phyloP scores from a whole-genome alignment of 345 rosid species.

The Capsella bursapastoris region DNA sequence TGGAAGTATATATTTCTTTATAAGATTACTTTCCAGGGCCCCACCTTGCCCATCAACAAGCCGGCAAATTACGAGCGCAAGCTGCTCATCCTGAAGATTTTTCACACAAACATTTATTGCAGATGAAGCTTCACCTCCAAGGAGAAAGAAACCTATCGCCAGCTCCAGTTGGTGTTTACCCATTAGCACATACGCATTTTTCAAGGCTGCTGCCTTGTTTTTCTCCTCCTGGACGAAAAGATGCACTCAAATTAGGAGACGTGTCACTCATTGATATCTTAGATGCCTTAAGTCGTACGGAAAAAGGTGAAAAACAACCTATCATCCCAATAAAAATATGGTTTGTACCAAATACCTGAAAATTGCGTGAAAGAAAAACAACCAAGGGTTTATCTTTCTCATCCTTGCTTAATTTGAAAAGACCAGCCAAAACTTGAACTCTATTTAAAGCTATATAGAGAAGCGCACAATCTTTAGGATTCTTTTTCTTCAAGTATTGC shows the following conservation, averaged over 20 bases:
- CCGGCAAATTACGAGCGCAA: slow-evolving; percentile 84
- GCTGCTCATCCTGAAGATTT: slow-evolving; percentile 93
- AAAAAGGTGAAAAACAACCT: slow-evolving; percentile 20
- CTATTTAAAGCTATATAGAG: slow-evolving; percentile 83
- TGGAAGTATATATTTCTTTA: slow-evolving; percentile 73
- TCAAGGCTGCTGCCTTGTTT: slow-evolving; percentile 88
- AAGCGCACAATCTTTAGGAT: slow-evolving; percentile 92
- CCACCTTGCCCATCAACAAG: slow-evolving; percentile 85
- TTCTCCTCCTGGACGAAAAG: slow-evolving; percentile 71
- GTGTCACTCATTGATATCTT: slow-evolving; percentile 19
- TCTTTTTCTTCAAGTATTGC: slow-evolving; percentile 77
- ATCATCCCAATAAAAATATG: slow-evolving; percentile 30
- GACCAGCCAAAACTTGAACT: slow-evolving; percentile 93
- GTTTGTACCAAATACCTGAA: slow-evolving; percentile 65
- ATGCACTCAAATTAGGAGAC: slow-evolving; percentile 35
- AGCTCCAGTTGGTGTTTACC: slow-evolving; percentile 92
- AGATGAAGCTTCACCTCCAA: slow-evolving; percentile 91
- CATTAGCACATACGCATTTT: slow-evolving; percentile 95
- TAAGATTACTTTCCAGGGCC: slow-evolving; percentile 64
- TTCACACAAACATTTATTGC: slow-evolving; percentile 83
- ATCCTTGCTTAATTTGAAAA: slow-evolving; percentile 85
- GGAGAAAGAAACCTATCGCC: slow-evolving; percentile 89
- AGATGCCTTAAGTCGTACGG: slow-evolving; percentile 18
- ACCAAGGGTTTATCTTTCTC: slow-evolving; percentile 93
- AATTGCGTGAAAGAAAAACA: slow-evolving; percentile 89